Conservation (phyloP, 2,329 filamentous ascomycete genomes). For the Trichoderma harzianum region DNA sequence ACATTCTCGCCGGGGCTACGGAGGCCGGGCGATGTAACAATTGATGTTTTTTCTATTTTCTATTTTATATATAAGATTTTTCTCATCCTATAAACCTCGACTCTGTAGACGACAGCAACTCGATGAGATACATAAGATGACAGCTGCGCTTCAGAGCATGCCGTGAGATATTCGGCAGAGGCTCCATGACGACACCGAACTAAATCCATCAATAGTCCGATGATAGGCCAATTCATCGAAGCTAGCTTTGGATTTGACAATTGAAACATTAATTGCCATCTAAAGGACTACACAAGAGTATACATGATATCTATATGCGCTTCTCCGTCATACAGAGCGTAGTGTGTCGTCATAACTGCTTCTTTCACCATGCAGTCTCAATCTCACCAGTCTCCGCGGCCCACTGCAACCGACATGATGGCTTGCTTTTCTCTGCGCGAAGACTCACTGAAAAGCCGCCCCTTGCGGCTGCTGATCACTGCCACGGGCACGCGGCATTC, state of each 20-base stretch:
- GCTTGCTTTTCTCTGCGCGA: slow-evolving; percentile 39
- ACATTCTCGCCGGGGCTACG: background rate
- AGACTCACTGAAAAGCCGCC: slow-evolving; percentile 38
- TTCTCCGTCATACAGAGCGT: background rate
- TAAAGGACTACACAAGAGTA: background rate
- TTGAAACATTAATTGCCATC: background rate
- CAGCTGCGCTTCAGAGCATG: background rate
- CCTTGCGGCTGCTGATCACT: slow-evolving; percentile 60
- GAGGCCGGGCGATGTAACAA: background rate
- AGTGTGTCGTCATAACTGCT: background rate
- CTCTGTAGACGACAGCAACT: background rate
- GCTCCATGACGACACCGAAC: background rate
- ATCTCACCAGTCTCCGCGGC: slow-evolving; percentile 30
- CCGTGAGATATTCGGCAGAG: background rate
- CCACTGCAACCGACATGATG: slow-evolving; percentile 30
- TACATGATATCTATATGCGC: background rate
- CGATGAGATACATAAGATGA: background rate
- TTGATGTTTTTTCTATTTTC: background rate
- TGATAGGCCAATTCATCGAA: background rate
- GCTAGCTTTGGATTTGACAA: background rate
- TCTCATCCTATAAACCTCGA: background rate
- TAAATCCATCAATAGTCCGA: background rate
- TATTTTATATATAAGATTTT: background rate
- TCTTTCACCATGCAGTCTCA: slow-evolving; percentile 34
- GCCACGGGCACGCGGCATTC: slow-evolving; percentile 63